Evolutionary conservation across 2,329 filamentous ascomycete species (phyloP).

Genomic region (Seiridium cupressi): DNA sequence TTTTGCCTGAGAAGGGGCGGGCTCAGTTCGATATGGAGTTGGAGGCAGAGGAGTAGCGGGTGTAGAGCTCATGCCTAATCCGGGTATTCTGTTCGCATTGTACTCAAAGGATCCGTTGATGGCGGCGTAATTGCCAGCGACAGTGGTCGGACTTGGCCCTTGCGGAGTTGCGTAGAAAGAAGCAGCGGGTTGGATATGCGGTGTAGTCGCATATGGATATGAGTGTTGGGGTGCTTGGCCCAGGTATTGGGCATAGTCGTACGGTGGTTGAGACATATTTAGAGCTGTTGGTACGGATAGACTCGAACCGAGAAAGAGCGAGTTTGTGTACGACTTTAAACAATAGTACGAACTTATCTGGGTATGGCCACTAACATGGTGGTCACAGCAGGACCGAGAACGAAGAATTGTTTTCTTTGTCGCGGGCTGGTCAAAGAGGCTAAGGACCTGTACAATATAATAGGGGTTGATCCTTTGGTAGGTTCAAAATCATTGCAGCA

Average conservation of each 20-base stretch:
- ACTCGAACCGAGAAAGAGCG: neutral
- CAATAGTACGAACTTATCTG: neutral
- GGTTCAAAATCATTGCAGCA: neutral
- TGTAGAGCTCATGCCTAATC: slow-evolving; percentile 30
- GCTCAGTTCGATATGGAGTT: slow-evolving; percentile 11
- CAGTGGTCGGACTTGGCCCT: slow-evolving; percentile 8
- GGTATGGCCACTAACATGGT: slow-evolving; percentile 1
- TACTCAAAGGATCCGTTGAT: slow-evolving; percentile 34
- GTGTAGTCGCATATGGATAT: slow-evolving; percentile 16
- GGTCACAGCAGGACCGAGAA: neutral
- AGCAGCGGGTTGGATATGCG: slow-evolving; percentile 14
- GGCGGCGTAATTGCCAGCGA: slow-evolving; percentile 22
- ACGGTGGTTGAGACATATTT: slow-evolving; percentile 39
- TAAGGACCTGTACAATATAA: neutral
- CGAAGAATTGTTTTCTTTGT: neutral
- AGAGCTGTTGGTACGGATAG: neutral
- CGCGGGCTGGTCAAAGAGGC: neutral
- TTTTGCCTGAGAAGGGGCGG: slow-evolving; percentile 11
- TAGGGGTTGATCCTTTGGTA: neutral
- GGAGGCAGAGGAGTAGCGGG: slow-evolving; percentile 10
- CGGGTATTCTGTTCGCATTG: slow-evolving; percentile 37
- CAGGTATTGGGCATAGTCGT: slow-evolving; percentile 31
- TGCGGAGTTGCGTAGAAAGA: slow-evolving; percentile 14
- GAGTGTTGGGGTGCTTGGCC: slow-evolving; percentile 22
- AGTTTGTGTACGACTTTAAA: neutral